Base-by-base conservation (phyloP, 805 yeast species). In the Priceomyces carsonii region DNA sequence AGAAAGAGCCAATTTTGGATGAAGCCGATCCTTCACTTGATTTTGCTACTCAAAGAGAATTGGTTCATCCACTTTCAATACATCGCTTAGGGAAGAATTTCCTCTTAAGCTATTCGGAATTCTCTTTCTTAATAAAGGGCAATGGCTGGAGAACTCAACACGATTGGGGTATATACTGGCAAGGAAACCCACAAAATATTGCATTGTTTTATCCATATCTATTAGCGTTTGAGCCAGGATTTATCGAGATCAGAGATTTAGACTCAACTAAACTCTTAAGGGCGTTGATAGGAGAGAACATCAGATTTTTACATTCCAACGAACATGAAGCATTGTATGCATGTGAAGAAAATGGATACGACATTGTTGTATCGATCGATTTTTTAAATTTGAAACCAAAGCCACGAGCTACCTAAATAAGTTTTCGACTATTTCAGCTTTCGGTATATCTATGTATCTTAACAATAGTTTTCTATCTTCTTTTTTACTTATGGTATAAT, bases 1-100 rank as follows among this genome's bases (percentile, higher is more conserved):
- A 81, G 40, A 88, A 85, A 61, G 97, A 93, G 61, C 80, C 93
- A 7, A 75, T 93, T 33, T 69, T 93, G 50, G 98, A 93, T 63
- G 96, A 96, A n/a, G 99, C 98, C 0, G 99, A 93, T 55, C 95
- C 98, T 0, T 88, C 97, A 13, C 71, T 93, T 35, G 99, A 93
- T 53, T 93, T 93, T 67, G 97, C 93, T 9, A 86, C 80, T 39
- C 85, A 79, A 41, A 71, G 84, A 40, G 95, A 88, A 58, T 48
- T 54, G 8, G 73, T 91, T 42, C 85, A 86, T 51, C 99, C 99
- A 13, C 77, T 89, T 59, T 89, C 95, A 4, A 88, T 93, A 40
- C 95, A 91, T 57, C 77, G 96, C 42, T 80, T 93, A 39, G 93
- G 91, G 39, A 80, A 82, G 36, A 93, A 90, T 63, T 93, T 91